Evolutionary conservation across 176 grass and related monocot species (phyloP), one percentile per base, ranked within the genome.

Genomic region (Juncus inflexus): DNA sequence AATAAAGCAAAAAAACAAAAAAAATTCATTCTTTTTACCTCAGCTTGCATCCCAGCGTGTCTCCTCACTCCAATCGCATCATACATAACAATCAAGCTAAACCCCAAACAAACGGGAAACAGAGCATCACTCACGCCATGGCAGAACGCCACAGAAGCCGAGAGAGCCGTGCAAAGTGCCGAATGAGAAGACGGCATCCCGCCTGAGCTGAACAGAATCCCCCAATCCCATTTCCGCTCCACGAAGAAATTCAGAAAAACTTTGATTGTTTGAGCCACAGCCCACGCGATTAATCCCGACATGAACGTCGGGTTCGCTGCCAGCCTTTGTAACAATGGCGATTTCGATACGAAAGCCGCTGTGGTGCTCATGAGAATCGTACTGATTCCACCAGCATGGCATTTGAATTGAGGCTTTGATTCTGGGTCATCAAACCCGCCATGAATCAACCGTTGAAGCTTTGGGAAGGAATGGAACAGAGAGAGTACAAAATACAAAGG

Each of bases 181-280:
- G 88, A 89, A 75, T 97, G 94, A 10, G 94, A 97, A 60, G 94
- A 97, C 43, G 94, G 94, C 94, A 97, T 97, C 50, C 88, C 94
- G 4, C 94, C 94, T 53, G 81, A 97, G 66, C 88, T 89, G 70
- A 89, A 89, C 16, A 97, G 66, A 83, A 91, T 80, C 71, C 88
- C 65, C 42, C 69, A 66, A 76, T 83, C 85, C 87, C 94, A 89
- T 67, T 86, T 86, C 75, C 85, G 71, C 70, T 97, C 94, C 42
- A 97, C 79, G 50, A 97, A 85, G 63, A 90, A 89, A 55, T 86
- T 89, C 42, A 97, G 74, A 55, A 91, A 66, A 57, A 74, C 78
- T 87, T 97, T 97, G 6, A 84, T 50, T 4, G 78, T 75, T 80
- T 91, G 94, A 49, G 94, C 94, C 63, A 78, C 59, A 52, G 80